phyloP scores from a whole-genome alignment of 164 flowering plant species.

The Cinnamomum micranthum region DNA sequence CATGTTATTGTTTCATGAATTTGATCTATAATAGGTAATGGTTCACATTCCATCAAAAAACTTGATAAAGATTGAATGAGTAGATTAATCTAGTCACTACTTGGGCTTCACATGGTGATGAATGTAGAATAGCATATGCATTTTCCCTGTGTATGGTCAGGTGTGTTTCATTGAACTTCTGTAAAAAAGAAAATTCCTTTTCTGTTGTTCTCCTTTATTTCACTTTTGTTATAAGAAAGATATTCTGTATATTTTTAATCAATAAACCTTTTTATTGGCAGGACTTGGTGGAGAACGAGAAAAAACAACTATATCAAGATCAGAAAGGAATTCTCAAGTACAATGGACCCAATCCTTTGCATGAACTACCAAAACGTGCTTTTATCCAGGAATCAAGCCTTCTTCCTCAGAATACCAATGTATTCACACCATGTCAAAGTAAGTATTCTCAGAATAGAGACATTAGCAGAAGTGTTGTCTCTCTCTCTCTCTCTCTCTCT shows the following conservation, averaged over 20 bases:
- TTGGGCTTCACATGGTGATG: neutral
- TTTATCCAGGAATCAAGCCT: slow-evolving; percentile 15
- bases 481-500: neutral
- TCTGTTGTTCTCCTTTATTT: neutral
- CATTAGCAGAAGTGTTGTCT: neutral
- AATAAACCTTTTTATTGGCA: slow-evolving; percentile 20
- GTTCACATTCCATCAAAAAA: neutral
- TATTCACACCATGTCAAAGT: neutral
- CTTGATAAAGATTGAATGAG: neutral
- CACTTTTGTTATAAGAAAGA: neutral
- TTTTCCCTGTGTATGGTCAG: neutral
- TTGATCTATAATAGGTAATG: neutral
- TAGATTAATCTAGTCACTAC: neutral
- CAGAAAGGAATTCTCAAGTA: slow-evolving; percentile 22
- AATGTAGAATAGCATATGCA: neutral
- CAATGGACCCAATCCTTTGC: slow-evolving; percentile 16
- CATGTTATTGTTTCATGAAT: neutral
- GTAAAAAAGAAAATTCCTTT: no score
- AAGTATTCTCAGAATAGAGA: neutral
- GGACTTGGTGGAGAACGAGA: slow-evolving; percentile 49
- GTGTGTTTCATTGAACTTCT: neutral
- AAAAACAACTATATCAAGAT: slow-evolving; percentile 34
- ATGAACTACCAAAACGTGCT: slow-evolving; percentile 9
- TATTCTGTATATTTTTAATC: neutral
- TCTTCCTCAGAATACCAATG: slow-evolving; percentile 4